Percentiles rank a stretch among this genome's conserved stretches.
phyloP scores from a whole-genome alignment of 1,139 yeast species.

The Diutina rugosa region DNA sequence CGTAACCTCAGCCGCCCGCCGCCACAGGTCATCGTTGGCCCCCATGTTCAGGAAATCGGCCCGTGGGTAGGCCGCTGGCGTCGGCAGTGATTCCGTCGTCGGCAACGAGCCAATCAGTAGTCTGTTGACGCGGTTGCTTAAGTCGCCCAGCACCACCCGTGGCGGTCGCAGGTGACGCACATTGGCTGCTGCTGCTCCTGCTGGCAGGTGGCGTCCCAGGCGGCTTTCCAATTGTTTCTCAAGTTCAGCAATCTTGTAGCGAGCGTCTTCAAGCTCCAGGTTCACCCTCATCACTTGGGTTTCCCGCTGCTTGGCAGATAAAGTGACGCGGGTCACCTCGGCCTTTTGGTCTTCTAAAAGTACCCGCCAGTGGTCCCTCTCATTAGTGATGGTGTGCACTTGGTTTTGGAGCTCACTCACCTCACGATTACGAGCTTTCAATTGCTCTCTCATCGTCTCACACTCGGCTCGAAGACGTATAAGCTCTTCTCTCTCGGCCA shows the following conservation, averaged over 20 bases:
- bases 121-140: slow-evolving; percentile 31
- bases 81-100: not conserved
- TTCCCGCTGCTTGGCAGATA: slow-evolving; percentile 51
- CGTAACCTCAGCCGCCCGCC: slow-evolving; percentile 82
- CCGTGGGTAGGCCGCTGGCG: not conserved
- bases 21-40: slow-evolving; percentile 65
- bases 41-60: slow-evolving; percentile 4
- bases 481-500: not conserved
- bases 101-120: slow-evolving; percentile 22
- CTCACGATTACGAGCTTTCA: not conserved
- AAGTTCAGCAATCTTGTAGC: slow-evolving; percentile 33
- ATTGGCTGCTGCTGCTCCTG: slow-evolving; percentile 3
- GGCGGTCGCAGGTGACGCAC: slow-evolving; percentile 3
- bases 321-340: slow-evolving; percentile 37
- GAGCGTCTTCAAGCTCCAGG: slow-evolving; percentile 47
- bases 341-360: slow-evolving; percentile 26
- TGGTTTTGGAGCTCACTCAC: not conserved
- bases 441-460: not conserved
- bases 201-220: slow-evolving; percentile 20
- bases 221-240: slow-evolving; percentile 32
- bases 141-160: slow-evolving; percentile 23
- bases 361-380: slow-evolving; percentile 13
- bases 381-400: not conserved
- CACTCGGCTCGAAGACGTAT: not conserved
- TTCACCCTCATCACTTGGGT: slow-evolving; percentile 47